Evolutionary conservation across 169 alveolate species (phyloP), one percentile per base, ranked within the genome.

Genomic region (Theileria parva): DNA sequence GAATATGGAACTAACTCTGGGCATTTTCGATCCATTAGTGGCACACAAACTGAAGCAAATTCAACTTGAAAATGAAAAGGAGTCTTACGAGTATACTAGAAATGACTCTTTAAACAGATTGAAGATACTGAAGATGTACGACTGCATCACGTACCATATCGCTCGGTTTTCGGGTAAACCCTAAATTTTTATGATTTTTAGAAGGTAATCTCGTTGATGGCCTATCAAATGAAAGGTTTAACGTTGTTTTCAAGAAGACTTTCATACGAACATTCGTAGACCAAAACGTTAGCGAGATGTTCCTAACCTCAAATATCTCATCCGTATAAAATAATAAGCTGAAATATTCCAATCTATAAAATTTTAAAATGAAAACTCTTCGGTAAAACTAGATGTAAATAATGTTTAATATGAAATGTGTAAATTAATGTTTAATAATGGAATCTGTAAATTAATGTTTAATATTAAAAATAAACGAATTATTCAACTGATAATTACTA

Each of bases 1-100:
- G 21, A 90, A 90, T 70, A 66, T 90, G 74, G 94, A 90, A 53
- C 86, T 90, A 6, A 72, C 89, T 67, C 70, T 90, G 17, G 87
- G 93, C 0, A 75, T 90, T 12, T 86, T 90, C 19, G 89, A 86
- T 80, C 87, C 86, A 28, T 28, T 6, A 32, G 74, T 72, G 30
- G 91, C 91, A 4, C 0, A 13, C 39, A 77, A 78, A 34, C 80
- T 85, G 39, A 85, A 72, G 77, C 55, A 34, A 19, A 27, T 85
- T 44, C 87, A 85, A 19, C 55, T 34, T 12, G 53, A 63, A 6
- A 71, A 79, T 64, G 85, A 76, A 50, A 60, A 32, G 59, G 77
- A 76, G n/a, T 76, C 86, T 25, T 27, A 61, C 32, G 89, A 83
- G 53, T 83, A 83, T 63, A 83, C 89, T 23, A 51, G 81, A 27